phyloP scores from a whole-genome alignment of 75 land plant genomes.

The Cryptomeria japonica region DNA sequence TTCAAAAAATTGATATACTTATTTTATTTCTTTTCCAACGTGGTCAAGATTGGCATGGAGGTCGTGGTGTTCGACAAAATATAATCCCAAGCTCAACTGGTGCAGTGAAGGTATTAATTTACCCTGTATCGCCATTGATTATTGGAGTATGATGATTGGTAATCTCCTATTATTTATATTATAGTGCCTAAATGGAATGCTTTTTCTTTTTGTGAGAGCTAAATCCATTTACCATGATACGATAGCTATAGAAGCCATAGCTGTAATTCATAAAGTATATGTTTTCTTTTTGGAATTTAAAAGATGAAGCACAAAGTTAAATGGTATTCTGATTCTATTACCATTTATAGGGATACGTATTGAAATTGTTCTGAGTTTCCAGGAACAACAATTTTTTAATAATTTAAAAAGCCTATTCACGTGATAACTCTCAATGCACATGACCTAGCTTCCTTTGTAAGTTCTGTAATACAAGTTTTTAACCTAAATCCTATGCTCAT shows the following conservation, averaged over 20 bases:
- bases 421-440: constrained; percentile 88
- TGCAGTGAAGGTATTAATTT: too few species aligned
- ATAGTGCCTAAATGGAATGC: background rate
- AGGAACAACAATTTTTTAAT: background rate
- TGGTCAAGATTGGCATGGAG: too few species aligned
- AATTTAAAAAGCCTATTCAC: constrained; percentile 32
- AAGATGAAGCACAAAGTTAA: background rate
- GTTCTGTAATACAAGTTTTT: constrained; percentile 8
- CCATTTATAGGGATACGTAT: background rate
- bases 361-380: background rate
- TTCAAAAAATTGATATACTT: too few species aligned
- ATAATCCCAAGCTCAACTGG: too few species aligned
- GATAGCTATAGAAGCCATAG: background rate
- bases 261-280: background rate
- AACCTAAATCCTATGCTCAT: too few species aligned
- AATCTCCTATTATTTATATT: background rate
- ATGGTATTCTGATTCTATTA: background rate
- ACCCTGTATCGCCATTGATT: too few species aligned
- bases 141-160: background rate
- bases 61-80: too few species aligned
- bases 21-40: too few species aligned
- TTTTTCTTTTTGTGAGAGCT: background rate
- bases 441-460: constrained; percentile 93
- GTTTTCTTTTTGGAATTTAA: background rate
- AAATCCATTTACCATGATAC: background rate